Base-by-base conservation (phyloP, 345 rosid species). In the Brassica incana region DNA sequence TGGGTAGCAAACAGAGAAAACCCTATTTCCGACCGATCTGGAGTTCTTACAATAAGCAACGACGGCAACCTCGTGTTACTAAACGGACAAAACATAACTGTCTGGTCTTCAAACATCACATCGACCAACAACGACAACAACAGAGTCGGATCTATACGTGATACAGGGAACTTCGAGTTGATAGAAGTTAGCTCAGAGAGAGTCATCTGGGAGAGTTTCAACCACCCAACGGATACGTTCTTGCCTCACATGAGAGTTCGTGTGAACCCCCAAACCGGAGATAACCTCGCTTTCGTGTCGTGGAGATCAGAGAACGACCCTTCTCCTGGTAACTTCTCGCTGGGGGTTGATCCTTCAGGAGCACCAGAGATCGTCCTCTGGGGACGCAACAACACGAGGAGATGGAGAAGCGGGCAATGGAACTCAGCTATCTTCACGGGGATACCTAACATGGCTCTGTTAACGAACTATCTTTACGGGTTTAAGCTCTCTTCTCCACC, bases 351-450 rank as follows among this genome's bases (percentile, higher is more conserved):
- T 77, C 86, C 95, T 5, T 48, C 74, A 1, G 92, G 88, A 8
- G 84, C 90, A 1, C 97, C 96, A 2, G 94, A 90, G 86, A 87
- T 94, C 15, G 90, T 94, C 38, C 78, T 90, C n/a, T 92, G 94
- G 97, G 86, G 89, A 9, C 27, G 67, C 0, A 62, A 64, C 25
- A 83, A 32, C 11, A 85, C 91, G 18, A 85, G 94, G 58, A 50
- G 80, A 58, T 94, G 98, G 98, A 81, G 95, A 83, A 90, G 97
- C 23, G 97, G 98, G 2, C 90, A 87, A 5, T 94, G 98, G 98
- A 85, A 89, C 32, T 87, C 84, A 0, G 66, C 77, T 8, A 35
- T 86, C 1, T 94, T 94, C 43, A 87, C 88, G 0, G 94, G 98
- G 15, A 77, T 91, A 5, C 94, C 89, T 0, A 58, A 64, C 32